Evolutionary conservation across 1,139 yeast genomes (phyloP).

Genomic region (Pneumocystis carinii): DNA sequence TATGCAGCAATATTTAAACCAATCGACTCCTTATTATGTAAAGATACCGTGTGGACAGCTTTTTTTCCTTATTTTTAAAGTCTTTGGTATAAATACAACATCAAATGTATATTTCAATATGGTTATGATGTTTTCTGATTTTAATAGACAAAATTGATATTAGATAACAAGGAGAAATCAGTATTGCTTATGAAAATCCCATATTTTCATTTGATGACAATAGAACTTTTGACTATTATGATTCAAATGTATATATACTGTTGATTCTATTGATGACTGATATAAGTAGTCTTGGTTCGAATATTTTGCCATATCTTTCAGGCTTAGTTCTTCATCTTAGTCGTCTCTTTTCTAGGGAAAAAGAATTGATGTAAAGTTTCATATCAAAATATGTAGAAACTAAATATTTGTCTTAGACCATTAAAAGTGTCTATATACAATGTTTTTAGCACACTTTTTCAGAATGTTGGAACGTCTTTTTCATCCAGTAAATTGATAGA

Average conservation of each 20-base stretch:
- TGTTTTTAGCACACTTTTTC: not conserved
- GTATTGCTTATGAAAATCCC: not conserved
- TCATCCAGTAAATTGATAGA: not conserved
- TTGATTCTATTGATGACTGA: not conserved
- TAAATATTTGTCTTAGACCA: not conserved
- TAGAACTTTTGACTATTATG: not conserved
- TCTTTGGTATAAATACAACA: not conserved
- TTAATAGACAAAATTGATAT: not conserved
- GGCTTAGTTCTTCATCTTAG: not conserved
- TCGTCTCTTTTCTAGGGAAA: not conserved
- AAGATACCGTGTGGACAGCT: not conserved
- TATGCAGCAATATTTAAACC: not conserved
- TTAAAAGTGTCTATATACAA: not conserved
- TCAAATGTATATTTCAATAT: not conserved
- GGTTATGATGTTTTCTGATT: not conserved
- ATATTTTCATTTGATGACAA: not conserved
- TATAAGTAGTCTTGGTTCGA: not conserved
- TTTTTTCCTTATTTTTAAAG: not conserved
- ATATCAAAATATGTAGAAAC: not conserved
- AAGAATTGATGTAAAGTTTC: not conserved
- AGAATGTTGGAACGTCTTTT: not conserved
- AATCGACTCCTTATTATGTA: not conserved
- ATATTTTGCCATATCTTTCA: not conserved
- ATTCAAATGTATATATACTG: not conserved
- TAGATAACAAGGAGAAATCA: not conserved